phyloP scores from a whole-genome alignment of 2,329 filamentous ascomycete genomes.

The Arthrobotrys conoides region DNA sequence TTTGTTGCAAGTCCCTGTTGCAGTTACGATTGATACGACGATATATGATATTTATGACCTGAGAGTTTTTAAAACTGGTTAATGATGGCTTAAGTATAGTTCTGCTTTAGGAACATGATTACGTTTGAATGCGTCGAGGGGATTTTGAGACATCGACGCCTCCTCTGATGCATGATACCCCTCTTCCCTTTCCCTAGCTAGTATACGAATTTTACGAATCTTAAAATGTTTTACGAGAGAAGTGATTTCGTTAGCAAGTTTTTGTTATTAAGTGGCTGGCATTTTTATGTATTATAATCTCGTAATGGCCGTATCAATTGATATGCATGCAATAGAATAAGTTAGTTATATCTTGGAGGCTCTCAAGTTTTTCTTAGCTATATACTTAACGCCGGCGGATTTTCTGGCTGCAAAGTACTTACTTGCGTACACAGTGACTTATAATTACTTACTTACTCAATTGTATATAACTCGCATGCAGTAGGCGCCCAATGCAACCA shows the following conservation, averaged over 20 bases:
- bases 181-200: background rate
- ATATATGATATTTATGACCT: slow-evolving; percentile 20
- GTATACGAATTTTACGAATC: background rate
- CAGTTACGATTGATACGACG: slow-evolving; percentile 10
- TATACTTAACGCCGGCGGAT: slow-evolving; percentile 4
- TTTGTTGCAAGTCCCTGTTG: slow-evolving; percentile 6
- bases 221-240: background rate
- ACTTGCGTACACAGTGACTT: too few relatives aligned
- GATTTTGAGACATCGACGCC: slow-evolving; percentile 4
- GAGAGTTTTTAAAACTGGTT: slow-evolving; percentile 6
- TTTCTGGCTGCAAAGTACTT: too few relatives aligned
- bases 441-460: background rate
- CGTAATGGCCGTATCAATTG: slow-evolving; percentile 31
- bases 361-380: slow-evolving; percentile 1
- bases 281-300: slow-evolving; percentile 40
- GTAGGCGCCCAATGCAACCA: slow-evolving; percentile 33
- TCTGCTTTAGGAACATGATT: background rate
- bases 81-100: background rate
- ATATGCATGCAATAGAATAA: slow-evolving; percentile 7
- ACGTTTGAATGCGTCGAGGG: background rate
- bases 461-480: slow-evolving; percentile 13
- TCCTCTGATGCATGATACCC: background rate
- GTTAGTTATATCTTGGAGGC: slow-evolving; percentile 3
- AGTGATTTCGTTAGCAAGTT: background rate
- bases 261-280: slow-evolving; percentile 17